phyloP scores from a whole-genome alignment of 192 early-diverging fungal species.

The Coemansia sp. region DNA sequence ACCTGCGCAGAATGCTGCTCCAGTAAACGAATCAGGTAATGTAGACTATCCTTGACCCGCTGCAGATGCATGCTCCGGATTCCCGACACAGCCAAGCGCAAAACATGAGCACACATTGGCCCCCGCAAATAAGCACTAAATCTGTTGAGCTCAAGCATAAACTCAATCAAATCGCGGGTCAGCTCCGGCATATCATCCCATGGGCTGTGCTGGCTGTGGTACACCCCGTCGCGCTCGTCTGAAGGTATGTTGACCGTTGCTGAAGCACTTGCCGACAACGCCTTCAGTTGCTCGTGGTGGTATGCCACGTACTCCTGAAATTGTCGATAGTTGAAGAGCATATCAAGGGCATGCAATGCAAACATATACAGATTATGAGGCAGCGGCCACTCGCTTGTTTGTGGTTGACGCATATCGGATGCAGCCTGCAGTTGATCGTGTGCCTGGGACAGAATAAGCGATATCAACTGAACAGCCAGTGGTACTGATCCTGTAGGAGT shows the following conservation, averaged over 20 bases:
- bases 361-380: constrained; percentile 21
- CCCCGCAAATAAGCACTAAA: neutral
- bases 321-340: constrained; percentile 45
- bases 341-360: constrained; percentile 25
- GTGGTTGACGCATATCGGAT: neutral
- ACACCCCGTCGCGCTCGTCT: constrained; percentile 21
- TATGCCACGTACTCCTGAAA: constrained; percentile 47
- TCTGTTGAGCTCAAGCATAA: constrained; percentile 33
- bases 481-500: constrained; percentile 40
- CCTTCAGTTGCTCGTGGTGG: constrained; percentile 45
- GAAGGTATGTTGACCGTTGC: neutral
- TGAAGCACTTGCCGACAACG: constrained; percentile 10
- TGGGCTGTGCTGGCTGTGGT: constrained; percentile 47
- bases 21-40: constrained; percentile 21
- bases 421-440: constrained; percentile 3
- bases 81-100: constrained; percentile 35
- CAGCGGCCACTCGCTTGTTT: constrained; percentile 13
- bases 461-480: constrained; percentile 19
- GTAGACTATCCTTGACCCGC: constrained; percentile 34
- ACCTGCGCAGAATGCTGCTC: constrained; percentile 27
- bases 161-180: constrained; percentile 14
- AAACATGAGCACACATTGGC: constrained; percentile 27
- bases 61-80: constrained; percentile 36
- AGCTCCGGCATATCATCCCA: constrained; percentile 43
- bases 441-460: constrained; percentile 16